A percentile compares a stretch with the other conserved stretches of the same genome.
Evolutionary conservation across 306 rosid species (phyloP).

Genomic region (Prinsepia uniflora): DNA sequence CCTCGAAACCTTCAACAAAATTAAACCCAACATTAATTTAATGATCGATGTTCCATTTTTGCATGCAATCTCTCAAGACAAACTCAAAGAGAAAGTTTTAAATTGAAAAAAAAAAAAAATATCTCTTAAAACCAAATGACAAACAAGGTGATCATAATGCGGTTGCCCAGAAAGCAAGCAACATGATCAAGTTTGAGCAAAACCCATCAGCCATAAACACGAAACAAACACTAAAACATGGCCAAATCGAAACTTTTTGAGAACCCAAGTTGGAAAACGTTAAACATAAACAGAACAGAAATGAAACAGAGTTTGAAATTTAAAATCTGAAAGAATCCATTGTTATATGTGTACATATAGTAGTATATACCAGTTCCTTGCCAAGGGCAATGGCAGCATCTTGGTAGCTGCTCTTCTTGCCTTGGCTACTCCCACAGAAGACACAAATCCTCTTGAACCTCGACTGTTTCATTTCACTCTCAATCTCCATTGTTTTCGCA

Average conservation of each 20-base stretch:
- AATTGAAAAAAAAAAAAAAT: background rate
- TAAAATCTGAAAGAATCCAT: background rate
- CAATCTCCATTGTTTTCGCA: constrained; percentile 34
- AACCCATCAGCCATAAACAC: constrained; percentile 14
- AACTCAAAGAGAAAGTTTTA: constrained; percentile 12
- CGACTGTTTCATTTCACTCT: constrained; percentile 63
- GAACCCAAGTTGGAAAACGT: constrained; percentile 4
- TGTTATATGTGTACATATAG: constrained; percentile 40
- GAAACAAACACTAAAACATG: background rate
- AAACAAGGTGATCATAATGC: constrained; percentile 43
- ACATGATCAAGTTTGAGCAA: constrained; percentile 6
- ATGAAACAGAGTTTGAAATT: background rate
- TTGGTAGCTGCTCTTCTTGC: constrained; percentile 86
- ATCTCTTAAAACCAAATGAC: constrained; percentile 22
- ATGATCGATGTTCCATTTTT: background rate
- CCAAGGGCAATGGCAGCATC: constrained; percentile 97
- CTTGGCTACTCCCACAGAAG: constrained; percentile 98
- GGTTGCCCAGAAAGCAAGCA: constrained; percentile 24
- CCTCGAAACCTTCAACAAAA: constrained; percentile 70
- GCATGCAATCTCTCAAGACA: constrained; percentile 11
- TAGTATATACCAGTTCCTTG: constrained; percentile 96
- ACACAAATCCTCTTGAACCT: constrained; percentile 94
- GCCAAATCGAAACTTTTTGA: background rate
- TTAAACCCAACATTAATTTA: too few species aligned
- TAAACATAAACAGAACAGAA: too few species aligned